phyloP scores from a whole-genome alignment of 2,329 filamentous ascomycete genomes.

The Neoarthrinium moseri region DNA sequence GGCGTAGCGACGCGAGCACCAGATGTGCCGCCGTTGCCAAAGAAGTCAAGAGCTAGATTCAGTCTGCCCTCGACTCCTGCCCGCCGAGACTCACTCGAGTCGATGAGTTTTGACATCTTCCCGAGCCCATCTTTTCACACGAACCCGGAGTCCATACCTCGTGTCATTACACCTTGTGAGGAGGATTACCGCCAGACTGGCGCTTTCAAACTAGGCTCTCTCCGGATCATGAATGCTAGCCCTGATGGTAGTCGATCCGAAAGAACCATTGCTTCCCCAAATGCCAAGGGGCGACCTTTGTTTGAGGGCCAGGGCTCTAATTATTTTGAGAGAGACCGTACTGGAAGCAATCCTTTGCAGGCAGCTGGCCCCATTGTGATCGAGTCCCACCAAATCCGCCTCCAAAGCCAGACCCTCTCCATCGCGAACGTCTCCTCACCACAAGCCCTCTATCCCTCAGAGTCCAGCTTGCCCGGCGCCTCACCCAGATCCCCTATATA shows the following conservation, averaged over 20 bases:
- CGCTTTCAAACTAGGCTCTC: slow-evolving; percentile 60
- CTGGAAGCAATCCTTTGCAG: not conserved
- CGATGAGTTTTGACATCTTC: slow-evolving; percentile 11
- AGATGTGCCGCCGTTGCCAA: slow-evolving; percentile 8
- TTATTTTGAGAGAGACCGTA: slow-evolving; percentile 15
- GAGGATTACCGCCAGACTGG: slow-evolving; percentile 59
- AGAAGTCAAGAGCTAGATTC: slow-evolving; percentile 15
- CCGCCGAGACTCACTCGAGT: slow-evolving; percentile 19
- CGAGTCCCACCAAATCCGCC: not conserved
- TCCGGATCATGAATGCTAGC: slow-evolving; percentile 63
- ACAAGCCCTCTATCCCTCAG: not conserved
- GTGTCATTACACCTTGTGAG: slow-evolving; percentile 51
- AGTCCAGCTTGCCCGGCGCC: not conserved
- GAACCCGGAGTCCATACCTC: slow-evolving; percentile 25
- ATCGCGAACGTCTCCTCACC: not conserved
- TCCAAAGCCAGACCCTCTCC: not conserved
- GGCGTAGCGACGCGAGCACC: slow-evolving; percentile 27
- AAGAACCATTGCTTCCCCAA: slow-evolving; percentile 6
- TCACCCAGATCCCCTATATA: not conserved
- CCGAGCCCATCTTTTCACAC: slow-evolving; percentile 21
- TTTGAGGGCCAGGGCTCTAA: not conserved
- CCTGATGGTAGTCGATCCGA: slow-evolving; percentile 43
- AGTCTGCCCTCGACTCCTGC: slow-evolving; percentile 21
- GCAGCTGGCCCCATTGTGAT: too few species aligned
- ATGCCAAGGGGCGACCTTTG: not conserved